Conservation (phyloP, 2,329 filamentous ascomycete genomes). For the Graphiopsis chlorocephala region DNA sequence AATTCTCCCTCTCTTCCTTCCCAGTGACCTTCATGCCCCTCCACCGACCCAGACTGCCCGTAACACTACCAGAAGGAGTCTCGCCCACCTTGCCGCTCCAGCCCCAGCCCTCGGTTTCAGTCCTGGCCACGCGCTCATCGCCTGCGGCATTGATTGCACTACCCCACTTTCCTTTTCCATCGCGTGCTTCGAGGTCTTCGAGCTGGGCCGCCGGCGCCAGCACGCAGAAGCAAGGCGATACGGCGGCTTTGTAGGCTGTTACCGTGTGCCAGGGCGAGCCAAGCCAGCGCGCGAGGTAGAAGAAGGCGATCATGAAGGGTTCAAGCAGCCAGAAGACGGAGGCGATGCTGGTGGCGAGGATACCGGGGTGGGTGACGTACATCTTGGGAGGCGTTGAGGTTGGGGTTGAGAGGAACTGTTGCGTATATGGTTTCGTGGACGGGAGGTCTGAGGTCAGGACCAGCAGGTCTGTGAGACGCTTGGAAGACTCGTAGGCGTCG, state of each 20-base stretch:
- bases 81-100: conserved; percentile 57
- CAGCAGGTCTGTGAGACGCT: conserved; percentile 82
- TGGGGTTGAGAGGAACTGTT: conserved; percentile 52
- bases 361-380: conserved; percentile 81
- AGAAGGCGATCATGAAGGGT: conserved; percentile 64
- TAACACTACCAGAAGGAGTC: conserved; percentile 35
- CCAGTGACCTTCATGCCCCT: conserved; percentile 59
- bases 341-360: conserved; percentile 79
- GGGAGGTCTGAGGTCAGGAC: conserved; percentile 70
- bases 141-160: conserved; percentile 63
- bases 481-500: conserved; percentile 78
- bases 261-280: conserved; percentile 88
- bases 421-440: conserved; percentile 56
- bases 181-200: conserved; percentile 51
- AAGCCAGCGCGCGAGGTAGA: conserved; percentile 70
- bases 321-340: conserved; percentile 68
- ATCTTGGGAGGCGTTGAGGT: conserved; percentile 45
- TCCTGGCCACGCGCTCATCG: conserved; percentile 63
- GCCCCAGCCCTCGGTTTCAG: conserved; percentile 86
- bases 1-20: conserved; percentile 63
- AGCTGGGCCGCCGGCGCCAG: conserved; percentile 64
- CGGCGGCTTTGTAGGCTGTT: conserved; percentile 72
- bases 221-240: conserved; percentile 73
- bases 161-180: conserved; percentile 77
- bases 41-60: conserved; percentile 56